These are phyloP conservation scores for Prunus mongolica DNA, from an alignment of 306 rosid genomes.

Conservation along the genomic window DNA sequence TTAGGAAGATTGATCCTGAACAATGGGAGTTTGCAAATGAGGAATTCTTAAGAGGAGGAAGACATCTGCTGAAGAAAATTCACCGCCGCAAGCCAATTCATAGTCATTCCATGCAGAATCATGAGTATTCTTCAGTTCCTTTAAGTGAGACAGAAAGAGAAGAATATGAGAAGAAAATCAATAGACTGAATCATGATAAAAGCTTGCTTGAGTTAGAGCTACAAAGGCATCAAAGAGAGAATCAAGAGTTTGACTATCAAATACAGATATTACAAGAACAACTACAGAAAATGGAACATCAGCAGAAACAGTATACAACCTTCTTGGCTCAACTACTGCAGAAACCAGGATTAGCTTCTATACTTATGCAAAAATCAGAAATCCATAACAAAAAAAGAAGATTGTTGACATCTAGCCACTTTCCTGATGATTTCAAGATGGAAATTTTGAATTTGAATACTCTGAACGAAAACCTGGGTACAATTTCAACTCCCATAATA, in stretches of 20 bases:
- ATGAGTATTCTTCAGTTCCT: slow-evolving; percentile 23
- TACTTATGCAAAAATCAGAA: slow-evolving; percentile 29
- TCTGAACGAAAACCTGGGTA: slow-evolving; percentile 8
- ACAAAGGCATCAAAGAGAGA: slow-evolving; percentile 19
- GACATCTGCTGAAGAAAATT: slow-evolving; percentile 36
- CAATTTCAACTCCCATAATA: slow-evolving; percentile 10
- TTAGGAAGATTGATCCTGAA: slow-evolving; percentile 41
- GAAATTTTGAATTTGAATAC: slow-evolving; percentile 10
- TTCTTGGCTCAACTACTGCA: slow-evolving; percentile 19
- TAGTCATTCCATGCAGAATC: slow-evolving; percentile 31
- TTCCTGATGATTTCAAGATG: slow-evolving; percentile 14
- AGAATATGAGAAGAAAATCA: slow-evolving; percentile 27
- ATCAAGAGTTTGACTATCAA: slow-evolving; percentile 24
- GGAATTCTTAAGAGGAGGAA: slow-evolving; percentile 35
- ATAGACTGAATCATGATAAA: slow-evolving; percentile 18
- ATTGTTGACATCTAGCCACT: slow-evolving; percentile 20
- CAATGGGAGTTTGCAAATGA: slow-evolving; percentile 48
- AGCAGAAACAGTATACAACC: slow-evolving; percentile 16
- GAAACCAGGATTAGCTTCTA: slow-evolving; percentile 24
- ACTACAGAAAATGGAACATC: slow-evolving; percentile 26
- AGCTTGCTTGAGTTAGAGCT: slow-evolving; percentile 25
- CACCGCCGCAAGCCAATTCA: slow-evolving; percentile 42
- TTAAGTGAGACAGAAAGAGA: slow-evolving; percentile 26
- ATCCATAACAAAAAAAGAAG: slow-evolving; percentile 32
- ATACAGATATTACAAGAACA: slow-evolving; percentile 16